Base-by-base conservation (phyloP, 371 early-diverging fungal genomes). In the Rhizopus stolonifer region DNA sequence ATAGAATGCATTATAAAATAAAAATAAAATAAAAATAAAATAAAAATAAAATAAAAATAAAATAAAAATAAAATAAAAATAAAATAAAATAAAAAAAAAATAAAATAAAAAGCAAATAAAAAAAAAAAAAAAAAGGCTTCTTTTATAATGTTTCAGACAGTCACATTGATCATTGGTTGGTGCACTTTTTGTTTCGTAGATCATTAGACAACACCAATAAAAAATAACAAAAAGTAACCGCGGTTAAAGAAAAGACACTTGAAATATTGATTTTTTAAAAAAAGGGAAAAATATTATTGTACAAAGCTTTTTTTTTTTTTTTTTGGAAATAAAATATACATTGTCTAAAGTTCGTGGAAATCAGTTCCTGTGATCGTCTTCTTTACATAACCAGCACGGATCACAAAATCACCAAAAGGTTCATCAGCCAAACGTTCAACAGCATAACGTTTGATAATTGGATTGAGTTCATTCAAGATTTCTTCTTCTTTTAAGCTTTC, bases 321-420 rank as follows among this genome's bases (percentile, higher is more conserved):
- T 39, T 51, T 42, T 42, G 52, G n/a, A 15, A n/a, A 29, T 9
- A 29, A 4, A 42, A 38, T 21, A 55, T 39, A 46, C 23, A 46
- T 32, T 36, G 14, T 36, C 36, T 57, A 64, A 52, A 61, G 57
- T 39, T 64, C 87, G 67, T 91, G 90, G 82, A 91, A 90, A 66
- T 89, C 86, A 68, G 75, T 80, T 57, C 90, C 92, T 34, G 80
- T 77, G 58, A 77, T 73, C 15, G 89, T 90, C 51, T 79, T 86
- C 80, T 94, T 92, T 55, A 95, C 83, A 54, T 89, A 84, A 14
- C 90, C 91, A 42, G 81, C 86, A 65, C 96, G 84, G 63, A 94
- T 90, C 50, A 90, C 90, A 84, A 88, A 95, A 73, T 95, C 96
- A 51, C 96, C 96, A 78, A 95, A 95, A 56, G 79, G 82, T 65